Evolutionary conservation across 371 early-diverging fungal genomes (phyloP).

Genomic region (Nematocida homosporus): DNA sequence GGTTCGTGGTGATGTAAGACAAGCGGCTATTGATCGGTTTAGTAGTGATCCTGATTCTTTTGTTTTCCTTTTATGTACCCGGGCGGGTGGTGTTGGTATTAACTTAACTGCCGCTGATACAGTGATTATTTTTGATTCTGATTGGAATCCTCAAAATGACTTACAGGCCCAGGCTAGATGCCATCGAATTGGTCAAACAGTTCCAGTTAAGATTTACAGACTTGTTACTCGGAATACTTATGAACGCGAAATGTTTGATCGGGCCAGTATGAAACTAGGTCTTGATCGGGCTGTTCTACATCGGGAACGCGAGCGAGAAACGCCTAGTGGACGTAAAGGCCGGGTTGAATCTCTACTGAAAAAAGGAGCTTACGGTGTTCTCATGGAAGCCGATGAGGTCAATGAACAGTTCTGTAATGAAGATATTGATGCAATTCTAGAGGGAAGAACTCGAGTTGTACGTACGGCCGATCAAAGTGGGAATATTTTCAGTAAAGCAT

Average conservation of each 20-base stretch:
- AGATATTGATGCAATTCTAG: constrained; percentile 87
- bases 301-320: constrained; percentile 70
- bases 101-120: constrained; percentile 89
- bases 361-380: constrained; percentile 69
- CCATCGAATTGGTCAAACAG: constrained; percentile 88
- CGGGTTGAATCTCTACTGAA: constrained; percentile 77
- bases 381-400: constrained; percentile 78
- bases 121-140: constrained; percentile 85
- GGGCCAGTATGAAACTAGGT: constrained; percentile 82
- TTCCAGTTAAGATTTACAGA: constrained; percentile 77
- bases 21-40: constrained; percentile 88
- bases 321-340: constrained; percentile 41
- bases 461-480: constrained; percentile 70
- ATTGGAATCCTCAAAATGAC: constrained; percentile 94
- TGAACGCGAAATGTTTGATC: constrained; percentile 89
- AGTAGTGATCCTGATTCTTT: constrained; percentile 75
- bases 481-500: constrained; percentile 82
- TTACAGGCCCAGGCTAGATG: constrained; percentile 84
- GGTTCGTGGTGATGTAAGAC: constrained; percentile 76
- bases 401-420: constrained; percentile 78
- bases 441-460: constrained; percentile 79
- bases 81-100: constrained; percentile 90
- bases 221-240: constrained; percentile 82
- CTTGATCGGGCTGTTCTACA: constrained; percentile 81
- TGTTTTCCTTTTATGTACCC: constrained; percentile 80